Conservation (phyloP, 2,329 filamentous ascomycete species). For the Epichloe aotearoae region DNA sequence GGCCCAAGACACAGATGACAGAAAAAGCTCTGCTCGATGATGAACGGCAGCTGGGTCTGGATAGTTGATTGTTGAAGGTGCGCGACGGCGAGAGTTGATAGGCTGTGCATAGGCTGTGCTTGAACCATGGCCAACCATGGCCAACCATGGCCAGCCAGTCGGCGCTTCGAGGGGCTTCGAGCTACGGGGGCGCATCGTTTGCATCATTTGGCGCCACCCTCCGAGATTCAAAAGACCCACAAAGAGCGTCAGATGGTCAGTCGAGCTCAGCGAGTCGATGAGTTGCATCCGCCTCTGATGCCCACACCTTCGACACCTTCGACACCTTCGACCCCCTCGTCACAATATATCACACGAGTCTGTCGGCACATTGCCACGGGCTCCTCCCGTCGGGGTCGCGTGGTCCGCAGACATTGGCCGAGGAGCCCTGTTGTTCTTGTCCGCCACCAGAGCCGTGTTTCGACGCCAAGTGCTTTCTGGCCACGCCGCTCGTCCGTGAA, state of each 20-base stretch:
- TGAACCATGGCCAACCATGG: constrained; percentile 13
- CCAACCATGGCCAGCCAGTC: constrained; percentile 17
- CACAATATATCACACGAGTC: not conserved
- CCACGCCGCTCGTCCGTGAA: constrained; percentile 1
- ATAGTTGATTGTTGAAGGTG: constrained; percentile 13
- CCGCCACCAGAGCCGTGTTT: constrained; percentile 1
- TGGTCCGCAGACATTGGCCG: constrained; percentile 21
- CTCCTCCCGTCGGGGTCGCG: constrained; percentile 14
- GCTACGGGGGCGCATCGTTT: constrained; percentile 19
- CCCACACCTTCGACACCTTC: not conserved
- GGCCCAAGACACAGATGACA: constrained; percentile 6
- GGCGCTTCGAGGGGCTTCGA: constrained; percentile 25
- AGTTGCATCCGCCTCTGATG: constrained; percentile 17
- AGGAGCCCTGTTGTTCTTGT: constrained; percentile 1
- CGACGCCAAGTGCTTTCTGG: not conserved
- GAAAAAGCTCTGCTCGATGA: constrained; percentile 5
- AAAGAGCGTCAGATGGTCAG: constrained; percentile 23
- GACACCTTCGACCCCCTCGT: not conserved
- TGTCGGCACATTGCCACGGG: constrained; percentile 14
- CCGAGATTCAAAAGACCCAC: constrained; percentile 22
- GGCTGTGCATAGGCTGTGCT: constrained; percentile 12
- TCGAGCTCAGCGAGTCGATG: constrained; percentile 29
- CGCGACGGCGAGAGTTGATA: constrained; percentile 18
- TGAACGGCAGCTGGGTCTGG: constrained; percentile 9
- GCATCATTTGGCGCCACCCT: constrained; percentile 24